These are phyloP conservation scores for Symbiotaphrina buchneri DNA, from an alignment of 495 filamentous ascomycete species.

Conservation along the genomic window DNA sequence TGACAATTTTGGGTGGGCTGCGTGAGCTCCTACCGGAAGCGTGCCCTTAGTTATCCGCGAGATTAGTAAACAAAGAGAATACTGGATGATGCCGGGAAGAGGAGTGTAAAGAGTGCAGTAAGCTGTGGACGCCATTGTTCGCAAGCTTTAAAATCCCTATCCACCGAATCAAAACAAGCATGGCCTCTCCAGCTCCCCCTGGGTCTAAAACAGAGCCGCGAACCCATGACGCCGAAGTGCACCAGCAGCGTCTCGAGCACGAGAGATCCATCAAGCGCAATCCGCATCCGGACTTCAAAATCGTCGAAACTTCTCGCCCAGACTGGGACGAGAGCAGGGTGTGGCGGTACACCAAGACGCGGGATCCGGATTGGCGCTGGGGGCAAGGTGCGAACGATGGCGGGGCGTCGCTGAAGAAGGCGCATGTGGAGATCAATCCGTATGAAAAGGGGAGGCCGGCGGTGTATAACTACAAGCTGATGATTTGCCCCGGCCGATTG, in stretches of 20 bases:
- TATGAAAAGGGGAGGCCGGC: conserved; percentile 41
- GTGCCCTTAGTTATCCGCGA: too few species aligned
- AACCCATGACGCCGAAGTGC: too few species aligned
- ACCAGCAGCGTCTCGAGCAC: not conserved
- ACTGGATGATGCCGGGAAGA: too few species aligned
- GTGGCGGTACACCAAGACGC: conserved; percentile 40
- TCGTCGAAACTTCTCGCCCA: conserved; percentile 46
- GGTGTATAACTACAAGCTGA: conserved; percentile 70
- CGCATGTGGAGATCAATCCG: conserved; percentile 67
- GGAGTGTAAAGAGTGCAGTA: too few species aligned
- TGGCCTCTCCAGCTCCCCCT: too few species aligned
- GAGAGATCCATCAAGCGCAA: conserved; percentile 33
- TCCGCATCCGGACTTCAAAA: conserved; percentile 55
- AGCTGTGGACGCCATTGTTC: too few species aligned
- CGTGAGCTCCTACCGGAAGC: too few species aligned
- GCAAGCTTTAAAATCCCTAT: too few species aligned
- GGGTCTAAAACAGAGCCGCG: too few species aligned
- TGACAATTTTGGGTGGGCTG: too few species aligned
- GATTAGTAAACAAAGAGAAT: too few species aligned
- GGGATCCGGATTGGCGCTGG: conserved; percentile 49
- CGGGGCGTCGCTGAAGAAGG: conserved; percentile 26
- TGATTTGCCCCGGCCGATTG: conserved; percentile 71
- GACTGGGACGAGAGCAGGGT: conserved; percentile 28
- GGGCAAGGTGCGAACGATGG: conserved; percentile 55
- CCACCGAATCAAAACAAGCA: too few species aligned